phyloP scores from a whole-genome alignment of 176 grass and related monocot genomes.

The Rhipidocladum racemiflorum region DNA sequence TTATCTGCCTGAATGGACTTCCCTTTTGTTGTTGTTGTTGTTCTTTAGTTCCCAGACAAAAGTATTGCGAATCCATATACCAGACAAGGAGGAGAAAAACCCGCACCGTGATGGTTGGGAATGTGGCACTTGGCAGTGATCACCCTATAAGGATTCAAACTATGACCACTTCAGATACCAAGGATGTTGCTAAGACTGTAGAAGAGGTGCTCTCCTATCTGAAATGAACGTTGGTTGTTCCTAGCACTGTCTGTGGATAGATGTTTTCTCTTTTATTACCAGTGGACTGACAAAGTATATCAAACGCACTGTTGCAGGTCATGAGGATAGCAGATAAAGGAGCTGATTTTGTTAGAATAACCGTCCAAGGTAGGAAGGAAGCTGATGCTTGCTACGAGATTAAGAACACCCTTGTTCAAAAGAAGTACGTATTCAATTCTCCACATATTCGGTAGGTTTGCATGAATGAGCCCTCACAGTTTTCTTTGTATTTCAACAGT shows the following conservation, averaged over 20 bases:
- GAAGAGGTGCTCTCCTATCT: constrained; percentile 62
- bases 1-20: constrained; percentile 10
- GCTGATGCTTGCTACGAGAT: constrained; percentile 97
- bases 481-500: constrained; percentile 37
- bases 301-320: constrained; percentile 47
- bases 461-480: constrained; percentile 1
- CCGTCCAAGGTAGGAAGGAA: constrained; percentile 95
- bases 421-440: constrained; percentile 67
- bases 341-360: constrained; percentile 95
- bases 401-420: constrained; percentile 92
- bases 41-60: constrained; percentile 78
- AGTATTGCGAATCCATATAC: constrained; percentile 86
- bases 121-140: constrained; percentile 89
- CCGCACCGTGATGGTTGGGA: constrained; percentile 92
- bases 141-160: constrained; percentile 96
- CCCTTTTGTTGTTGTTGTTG: background rate
- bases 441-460: constrained; percentile 12
- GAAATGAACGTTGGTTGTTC: constrained; percentile 3
- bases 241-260: background rate
- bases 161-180: constrained; percentile 97
- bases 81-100: constrained; percentile 91
- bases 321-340: constrained; percentile 99
- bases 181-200: constrained; percentile 86
- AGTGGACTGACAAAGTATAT: background rate
- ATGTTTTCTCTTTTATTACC: constrained; percentile 7